Percentiles rank a stretch among this genome's conserved stretches.
These are phyloP conservation scores for Boletus edulis DNA, from an alignment of 768 basidiomycete genomes.

Conservation along the genomic window DNA sequence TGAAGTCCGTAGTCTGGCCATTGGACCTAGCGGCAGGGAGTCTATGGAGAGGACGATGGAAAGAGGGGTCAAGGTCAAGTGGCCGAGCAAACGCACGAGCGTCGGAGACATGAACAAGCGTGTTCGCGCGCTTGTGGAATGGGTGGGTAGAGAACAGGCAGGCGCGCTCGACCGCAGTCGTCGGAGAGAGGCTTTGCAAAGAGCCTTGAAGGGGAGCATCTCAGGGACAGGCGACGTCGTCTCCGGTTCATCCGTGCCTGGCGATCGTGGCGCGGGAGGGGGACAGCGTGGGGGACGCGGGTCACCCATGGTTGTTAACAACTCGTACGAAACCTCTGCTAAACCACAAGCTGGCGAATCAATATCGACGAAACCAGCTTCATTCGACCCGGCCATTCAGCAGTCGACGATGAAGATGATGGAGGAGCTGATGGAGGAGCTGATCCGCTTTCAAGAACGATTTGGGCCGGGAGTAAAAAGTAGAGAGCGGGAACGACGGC, in stretches of 20 bases:
- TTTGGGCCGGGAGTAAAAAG: slow-evolving; percentile 62
- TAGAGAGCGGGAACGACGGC: slow-evolving; percentile 53
- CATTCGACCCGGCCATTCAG: slow-evolving; percentile 15
- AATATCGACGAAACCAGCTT: slow-evolving; percentile 1
- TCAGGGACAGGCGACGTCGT: slow-evolving; percentile 9
- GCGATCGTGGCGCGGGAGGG: slow-evolving; percentile 15
- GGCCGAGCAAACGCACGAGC: slow-evolving; percentile 92
- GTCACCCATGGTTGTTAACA: slow-evolving; percentile 37
- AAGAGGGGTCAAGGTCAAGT: slow-evolving; percentile 84
- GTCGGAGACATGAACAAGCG: slow-evolving; percentile 98
- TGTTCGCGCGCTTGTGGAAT: slow-evolving; percentile 85
- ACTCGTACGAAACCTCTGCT: slow-evolving; percentile 5
- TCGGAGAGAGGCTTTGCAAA: slow-evolving; percentile 65
- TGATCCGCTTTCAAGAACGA: slow-evolving; percentile 84
- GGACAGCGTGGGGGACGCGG: slow-evolving; percentile 10
- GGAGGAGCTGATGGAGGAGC: slow-evolving; percentile 89
- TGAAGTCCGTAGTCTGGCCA: slow-evolving; percentile 56
- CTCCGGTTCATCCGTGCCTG: slow-evolving; percentile 8
- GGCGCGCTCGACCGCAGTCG: slow-evolving; percentile 68
- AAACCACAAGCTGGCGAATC: slow-evolving; percentile 17
- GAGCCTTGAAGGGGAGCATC: slow-evolving; percentile 36
- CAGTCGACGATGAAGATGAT: slow-evolving; percentile 72
- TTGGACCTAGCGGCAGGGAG: slow-evolving; percentile 44
- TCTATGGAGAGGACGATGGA: slow-evolving; percentile 63
- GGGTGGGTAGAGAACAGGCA: slow-evolving; percentile 89